Percentiles rank a stretch among this genome's conserved stretches.
Evolutionary conservation across 345 rosid species (phyloP).

Genomic region (Moricandia arvensis): DNA sequence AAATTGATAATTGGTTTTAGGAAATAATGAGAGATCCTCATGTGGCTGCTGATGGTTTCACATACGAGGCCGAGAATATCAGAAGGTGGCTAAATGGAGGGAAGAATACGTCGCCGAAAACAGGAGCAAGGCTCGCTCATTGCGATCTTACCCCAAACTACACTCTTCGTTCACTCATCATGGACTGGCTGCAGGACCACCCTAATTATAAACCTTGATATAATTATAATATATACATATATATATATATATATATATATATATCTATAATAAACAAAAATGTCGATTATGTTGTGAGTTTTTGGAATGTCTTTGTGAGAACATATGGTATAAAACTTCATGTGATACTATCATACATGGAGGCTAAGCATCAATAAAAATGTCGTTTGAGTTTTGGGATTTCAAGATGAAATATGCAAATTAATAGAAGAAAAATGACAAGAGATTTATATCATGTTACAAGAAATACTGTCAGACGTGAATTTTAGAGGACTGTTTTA

Average conservation of each 20-base stretch:
- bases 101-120: constrained; percentile 51
- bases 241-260: too few species aligned
- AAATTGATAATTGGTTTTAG: constrained; percentile 33
- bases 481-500: too few species aligned
- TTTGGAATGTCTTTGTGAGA: neutral
- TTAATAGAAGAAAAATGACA: too few species aligned
- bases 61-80: constrained; percentile 58
- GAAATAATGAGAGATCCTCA: constrained; percentile 65
- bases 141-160: constrained; percentile 52
- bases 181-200: constrained; percentile 51
- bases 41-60: constrained; percentile 77
- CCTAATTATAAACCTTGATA: neutral
- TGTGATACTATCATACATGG: neutral
- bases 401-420: too few species aligned
- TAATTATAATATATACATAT: neutral
- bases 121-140: constrained; percentile 41
- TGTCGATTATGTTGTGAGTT: neutral
- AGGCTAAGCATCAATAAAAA: too few species aligned
- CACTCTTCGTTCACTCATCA: constrained; percentile 57
- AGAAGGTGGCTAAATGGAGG: constrained; percentile 49
- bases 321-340: neutral
- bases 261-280: too few species aligned
- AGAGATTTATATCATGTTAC: too few species aligned
- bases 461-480: too few species aligned
- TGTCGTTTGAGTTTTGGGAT: too few species aligned